A percentile compares a stretch with the other conserved stretches of the same genome.
phyloP scores from a whole-genome alignment of 2,329 filamentous ascomycete species.

The Talaromyces albobiverticillius region DNA sequence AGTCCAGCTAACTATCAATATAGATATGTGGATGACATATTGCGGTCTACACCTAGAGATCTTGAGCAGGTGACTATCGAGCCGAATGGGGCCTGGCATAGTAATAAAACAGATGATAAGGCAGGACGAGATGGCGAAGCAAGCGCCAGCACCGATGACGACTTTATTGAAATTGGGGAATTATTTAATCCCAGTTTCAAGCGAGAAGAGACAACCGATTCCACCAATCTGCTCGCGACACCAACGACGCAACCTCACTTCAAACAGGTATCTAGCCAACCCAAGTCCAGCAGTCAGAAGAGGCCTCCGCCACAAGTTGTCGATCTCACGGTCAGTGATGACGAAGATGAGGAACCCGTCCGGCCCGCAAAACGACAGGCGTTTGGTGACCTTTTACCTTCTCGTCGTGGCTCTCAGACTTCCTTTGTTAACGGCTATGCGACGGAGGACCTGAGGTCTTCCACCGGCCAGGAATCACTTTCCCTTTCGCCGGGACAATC shows the following conservation, averaged over 20 bases:
- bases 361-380: conserved; percentile 35
- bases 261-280: conserved; percentile 1
- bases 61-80: conserved; percentile 88
- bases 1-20: conserved; percentile 11
- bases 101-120: conserved; percentile 42
- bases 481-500: conserved; percentile 12
- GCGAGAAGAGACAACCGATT: conserved; percentile 27
- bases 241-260: conserved; percentile 29
- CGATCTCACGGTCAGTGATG: conserved; percentile 53
- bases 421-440: conserved; percentile 16
- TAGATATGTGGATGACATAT: conserved; percentile 84
- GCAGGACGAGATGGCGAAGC: conserved; percentile 44
- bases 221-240: conserved; percentile 29
- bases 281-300: conserved; percentile 42
- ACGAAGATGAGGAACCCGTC: conserved; percentile 44
- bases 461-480: conserved; percentile 10
- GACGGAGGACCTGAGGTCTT: conserved; percentile 4
- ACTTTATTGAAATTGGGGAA: conserved; percentile 45
- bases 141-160: conserved; percentile 1
- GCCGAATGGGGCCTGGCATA: conserved; percentile 75
- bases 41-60: conserved; percentile 66
- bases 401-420: conserved; percentile 22
- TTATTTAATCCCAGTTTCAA: conserved; percentile 27
- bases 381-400: conserved; percentile 22
- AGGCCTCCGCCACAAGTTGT: conserved; percentile 50